These are phyloP conservation scores for Linnemannia hyalina DNA, from an alignment of 192 early-diverging fungal genomes.

Conservation along the genomic window DNA sequence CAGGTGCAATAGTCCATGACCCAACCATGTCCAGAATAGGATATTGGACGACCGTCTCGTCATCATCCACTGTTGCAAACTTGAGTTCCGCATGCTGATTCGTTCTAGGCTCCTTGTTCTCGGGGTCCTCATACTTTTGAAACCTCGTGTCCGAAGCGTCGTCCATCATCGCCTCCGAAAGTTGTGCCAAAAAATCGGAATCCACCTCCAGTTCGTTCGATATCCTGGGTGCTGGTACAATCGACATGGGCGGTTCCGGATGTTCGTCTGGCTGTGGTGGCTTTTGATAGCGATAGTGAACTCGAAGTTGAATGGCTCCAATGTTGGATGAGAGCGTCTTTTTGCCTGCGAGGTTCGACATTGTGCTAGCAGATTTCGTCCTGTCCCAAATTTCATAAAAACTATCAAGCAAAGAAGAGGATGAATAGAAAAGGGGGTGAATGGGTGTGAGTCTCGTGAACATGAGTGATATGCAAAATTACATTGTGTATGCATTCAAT, in stretches of 20 bases:
- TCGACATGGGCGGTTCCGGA: neutral
- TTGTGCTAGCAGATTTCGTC: slow-evolving; percentile 71
- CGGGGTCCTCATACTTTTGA: slow-evolving; percentile 57
- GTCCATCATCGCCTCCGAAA: slow-evolving; percentile 47
- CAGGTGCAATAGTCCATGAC: slow-evolving; percentile 61
- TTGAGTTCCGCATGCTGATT: slow-evolving; percentile 15
- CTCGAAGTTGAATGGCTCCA: slow-evolving; percentile 75
- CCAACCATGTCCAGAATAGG: slow-evolving; percentile 54
- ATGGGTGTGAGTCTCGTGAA: neutral
- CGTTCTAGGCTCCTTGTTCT: slow-evolving; percentile 25
- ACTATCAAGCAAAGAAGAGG: slow-evolving; percentile 25
- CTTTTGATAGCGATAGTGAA: slow-evolving; percentile 75
- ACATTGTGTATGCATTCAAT: neutral
- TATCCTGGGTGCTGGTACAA: slow-evolving; percentile 39
- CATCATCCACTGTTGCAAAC: slow-evolving; percentile 49
- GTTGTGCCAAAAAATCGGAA: slow-evolving; percentile 43
- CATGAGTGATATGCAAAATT: neutral
- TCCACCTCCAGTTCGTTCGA: slow-evolving; percentile 26
- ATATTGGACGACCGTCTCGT: slow-evolving; percentile 36
- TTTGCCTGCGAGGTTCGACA: slow-evolving; percentile 67
- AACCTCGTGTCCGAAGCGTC: slow-evolving; percentile 55
- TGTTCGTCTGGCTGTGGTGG: slow-evolving; percentile 19
- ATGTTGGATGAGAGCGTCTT: slow-evolving; percentile 72
- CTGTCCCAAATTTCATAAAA: slow-evolving; percentile 87
- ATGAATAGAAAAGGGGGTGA: neutral